A percentile compares a stretch with the other conserved stretches of the same genome.
Evolutionary conservation across 345 rosid genomes (phyloP).

Genomic region (Salix dunnii): DNA sequence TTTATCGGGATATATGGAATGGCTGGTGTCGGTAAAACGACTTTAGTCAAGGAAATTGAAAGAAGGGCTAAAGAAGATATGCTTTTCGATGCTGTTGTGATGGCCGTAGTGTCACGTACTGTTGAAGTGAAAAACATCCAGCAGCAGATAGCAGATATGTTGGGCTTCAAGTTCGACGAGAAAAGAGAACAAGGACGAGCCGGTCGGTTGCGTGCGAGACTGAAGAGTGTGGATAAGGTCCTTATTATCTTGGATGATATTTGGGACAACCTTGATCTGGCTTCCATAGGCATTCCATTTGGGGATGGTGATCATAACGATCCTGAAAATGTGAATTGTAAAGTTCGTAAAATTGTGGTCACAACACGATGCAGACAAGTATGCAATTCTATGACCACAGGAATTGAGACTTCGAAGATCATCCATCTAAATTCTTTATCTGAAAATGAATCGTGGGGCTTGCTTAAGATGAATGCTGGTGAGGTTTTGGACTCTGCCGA

Average conservation of each 20-base stretch:
- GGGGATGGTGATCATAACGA: neutral
- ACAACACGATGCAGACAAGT: neutral
- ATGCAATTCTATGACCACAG: neutral
- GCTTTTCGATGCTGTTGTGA: neutral
- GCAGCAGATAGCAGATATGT: neutral
- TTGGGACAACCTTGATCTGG: neutral
- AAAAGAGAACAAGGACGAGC: neutral
- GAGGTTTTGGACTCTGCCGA: neutral
- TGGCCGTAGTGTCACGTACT: neutral
- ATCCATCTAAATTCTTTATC: neutral
- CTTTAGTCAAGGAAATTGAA: neutral
- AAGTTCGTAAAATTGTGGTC: neutral
- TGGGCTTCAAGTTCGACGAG: neutral
- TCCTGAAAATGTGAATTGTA: neutral
- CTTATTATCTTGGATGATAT: conserved; percentile 13
- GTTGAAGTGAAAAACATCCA: neutral
- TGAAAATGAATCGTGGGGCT: neutral
- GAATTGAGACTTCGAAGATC: neutral
- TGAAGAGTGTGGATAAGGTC: neutral
- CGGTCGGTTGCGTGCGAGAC: neutral
- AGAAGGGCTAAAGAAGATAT: neutral
- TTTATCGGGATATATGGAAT: neutral
- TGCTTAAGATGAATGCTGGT: conserved; percentile 1
- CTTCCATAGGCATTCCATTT: conserved; percentile 1
- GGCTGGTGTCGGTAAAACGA: neutral